Conservation (phyloP, 106 monocot genomes). For the Narthecium ossifragum region DNA sequence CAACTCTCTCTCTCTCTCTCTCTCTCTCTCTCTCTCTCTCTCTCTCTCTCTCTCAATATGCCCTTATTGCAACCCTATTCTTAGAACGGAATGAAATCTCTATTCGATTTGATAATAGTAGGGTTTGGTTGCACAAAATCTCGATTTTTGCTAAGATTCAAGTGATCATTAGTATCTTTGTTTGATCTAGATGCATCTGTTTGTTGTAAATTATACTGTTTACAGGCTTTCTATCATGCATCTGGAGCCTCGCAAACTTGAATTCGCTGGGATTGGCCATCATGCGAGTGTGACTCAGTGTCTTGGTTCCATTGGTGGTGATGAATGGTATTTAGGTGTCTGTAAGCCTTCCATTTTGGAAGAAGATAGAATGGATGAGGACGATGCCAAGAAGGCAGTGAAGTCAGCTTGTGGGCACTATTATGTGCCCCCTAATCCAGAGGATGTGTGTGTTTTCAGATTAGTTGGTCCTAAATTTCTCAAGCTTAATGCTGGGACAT, state of each 20-base stretch:
- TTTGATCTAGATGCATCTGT: not conserved
- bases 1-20: not conserved
- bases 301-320: conserved; percentile 73
- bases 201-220: not conserved
- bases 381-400: conserved; percentile 5
- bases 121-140: not conserved
- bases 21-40: not conserved
- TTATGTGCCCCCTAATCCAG: conserved; percentile 67
- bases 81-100: not conserved
- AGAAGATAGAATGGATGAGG: conserved; percentile 8
- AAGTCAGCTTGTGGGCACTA: conserved; percentile 59
- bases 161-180: not conserved
- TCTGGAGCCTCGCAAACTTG: conserved; percentile 47
- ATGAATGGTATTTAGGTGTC: conserved; percentile 85
- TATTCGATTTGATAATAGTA: too few species aligned
- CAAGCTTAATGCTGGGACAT: conserved; percentile 79
- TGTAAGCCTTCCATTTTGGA: conserved; percentile 69
- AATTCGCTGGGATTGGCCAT: conserved; percentile 74
- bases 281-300: conserved; percentile 98
- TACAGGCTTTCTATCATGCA: conserved; percentile 90
- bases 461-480: conserved; percentile 70
- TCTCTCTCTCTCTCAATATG: not conserved
- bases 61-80: not conserved
- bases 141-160: not conserved
- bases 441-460: conserved; percentile 64